phyloP scores from a whole-genome alignment of 495 filamentous ascomycete species.

The Aspergillus diversus region DNA sequence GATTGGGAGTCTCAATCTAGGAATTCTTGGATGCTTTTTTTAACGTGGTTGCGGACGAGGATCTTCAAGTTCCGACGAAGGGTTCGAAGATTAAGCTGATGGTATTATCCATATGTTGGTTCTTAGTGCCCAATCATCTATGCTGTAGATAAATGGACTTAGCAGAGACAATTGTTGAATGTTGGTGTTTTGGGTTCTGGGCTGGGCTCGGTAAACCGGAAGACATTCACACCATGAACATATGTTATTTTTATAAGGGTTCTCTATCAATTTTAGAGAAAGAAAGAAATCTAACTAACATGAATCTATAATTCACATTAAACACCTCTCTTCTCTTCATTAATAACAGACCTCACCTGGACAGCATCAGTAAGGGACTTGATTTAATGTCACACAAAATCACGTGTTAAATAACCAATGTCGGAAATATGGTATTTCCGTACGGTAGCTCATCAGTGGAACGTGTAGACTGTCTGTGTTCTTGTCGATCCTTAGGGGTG shows the following conservation, averaged over 20 bases:
- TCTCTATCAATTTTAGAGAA: not conserved
- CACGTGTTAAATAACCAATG: no score
- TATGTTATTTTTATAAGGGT: not conserved
- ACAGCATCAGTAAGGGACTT: no score
- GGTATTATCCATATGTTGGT: not conserved
- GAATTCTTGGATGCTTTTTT: constrained; percentile 51
- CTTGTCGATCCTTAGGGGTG: no score
- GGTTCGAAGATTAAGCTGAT: constrained; percentile 36
- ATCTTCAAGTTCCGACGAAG: constrained; percentile 50
- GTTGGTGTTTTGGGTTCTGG: not conserved
- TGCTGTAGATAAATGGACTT: constrained; percentile 9
- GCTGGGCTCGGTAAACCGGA: not conserved
- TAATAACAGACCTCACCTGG: no score
- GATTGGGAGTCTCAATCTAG: constrained; percentile 45
- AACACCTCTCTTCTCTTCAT: no score
- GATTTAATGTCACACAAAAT: no score
- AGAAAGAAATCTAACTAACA: not conserved
- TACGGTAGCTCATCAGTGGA: no score
- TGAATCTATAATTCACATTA: no score
- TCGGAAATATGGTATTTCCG: no score
- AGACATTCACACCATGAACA: not conserved
- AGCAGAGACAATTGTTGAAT: not conserved
- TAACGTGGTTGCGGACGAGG: constrained; percentile 52
- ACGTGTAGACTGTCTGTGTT: no score
- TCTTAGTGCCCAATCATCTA: not conserved